phyloP scores from a whole-genome alignment of 2,329 filamentous ascomycete species.

The Aureobasidium uvarum region DNA sequence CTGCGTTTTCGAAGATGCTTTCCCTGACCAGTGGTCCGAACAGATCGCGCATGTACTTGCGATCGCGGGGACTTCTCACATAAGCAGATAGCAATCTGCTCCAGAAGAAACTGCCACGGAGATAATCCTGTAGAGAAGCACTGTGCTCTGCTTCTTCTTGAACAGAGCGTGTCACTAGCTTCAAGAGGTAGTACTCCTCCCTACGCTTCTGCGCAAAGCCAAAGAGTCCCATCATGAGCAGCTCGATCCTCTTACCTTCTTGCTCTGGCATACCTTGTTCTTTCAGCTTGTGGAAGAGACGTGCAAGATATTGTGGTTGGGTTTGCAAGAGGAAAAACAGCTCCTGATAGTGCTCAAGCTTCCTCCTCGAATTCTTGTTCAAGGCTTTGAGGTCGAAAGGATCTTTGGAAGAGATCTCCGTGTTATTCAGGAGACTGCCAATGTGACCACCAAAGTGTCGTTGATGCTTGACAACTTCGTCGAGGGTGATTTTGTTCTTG shows the following conservation, averaged over 20 bases:
- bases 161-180: slow-evolving; percentile 77
- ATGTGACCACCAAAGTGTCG: slow-evolving; percentile 92
- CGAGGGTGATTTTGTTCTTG: slow-evolving; percentile 98
- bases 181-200: slow-evolving; percentile 95
- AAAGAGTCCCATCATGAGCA: slow-evolving; percentile 93
- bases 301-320: slow-evolving; percentile 88
- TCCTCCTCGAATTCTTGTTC: slow-evolving; percentile 93
- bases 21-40: slow-evolving; percentile 82
- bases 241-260: slow-evolving; percentile 87
- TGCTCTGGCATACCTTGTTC: slow-evolving; percentile 85
- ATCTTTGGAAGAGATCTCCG: slow-evolving; percentile 82
- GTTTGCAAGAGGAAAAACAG: slow-evolving; percentile 97
- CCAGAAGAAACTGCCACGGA: slow-evolving; percentile 92
- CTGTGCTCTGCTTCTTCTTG: slow-evolving; percentile 80
- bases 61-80: slow-evolving; percentile 83
- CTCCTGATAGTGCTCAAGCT: slow-evolving; percentile 95
- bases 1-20: slow-evolving; percentile 88
- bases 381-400: slow-evolving; percentile 95
- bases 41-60: slow-evolving; percentile 86
- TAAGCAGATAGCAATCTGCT: slow-evolving; percentile 82
- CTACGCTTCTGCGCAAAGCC: slow-evolving; percentile 95
- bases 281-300: slow-evolving; percentile 79
- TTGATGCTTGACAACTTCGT: slow-evolving; percentile 96
- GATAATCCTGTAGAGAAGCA: slow-evolving; percentile 73
- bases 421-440: slow-evolving; percentile 79